Evolutionary conservation across 2,329 filamentous ascomycete genomes (phyloP), one percentile per base, ranked within the genome.

Genomic region (Elsinoe perseae): DNA sequence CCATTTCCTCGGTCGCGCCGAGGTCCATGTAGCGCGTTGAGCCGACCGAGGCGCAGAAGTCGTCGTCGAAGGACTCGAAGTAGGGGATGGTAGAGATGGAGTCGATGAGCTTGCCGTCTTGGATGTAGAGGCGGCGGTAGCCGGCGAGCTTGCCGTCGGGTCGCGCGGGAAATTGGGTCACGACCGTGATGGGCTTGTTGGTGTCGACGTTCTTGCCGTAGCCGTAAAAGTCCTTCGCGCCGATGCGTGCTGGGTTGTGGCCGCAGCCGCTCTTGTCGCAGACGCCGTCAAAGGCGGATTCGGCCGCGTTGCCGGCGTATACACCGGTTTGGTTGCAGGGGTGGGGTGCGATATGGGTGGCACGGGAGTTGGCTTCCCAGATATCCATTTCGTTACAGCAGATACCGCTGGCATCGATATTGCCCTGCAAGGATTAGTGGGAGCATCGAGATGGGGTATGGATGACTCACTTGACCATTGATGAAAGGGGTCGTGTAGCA

Each of bases 301-400:
- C 76, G 25, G 79, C 77, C 16, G 54, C 58, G 57, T 80, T 80
- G 62, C 80, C 83, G 4, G 57, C 58, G 60, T 78, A 70, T n/a
- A 74, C 73, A 50, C 74, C 76, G 44, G 73, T 68, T 57, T 67
- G 71, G 56, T 70, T 72, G 75, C 84, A 87, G 40, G 81, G 77
- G 68, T 87, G 84, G 16, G 84, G 82, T 3, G 84, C 87, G 65
- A 77, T 77, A 53, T 83, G 84, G 14, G 77, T 79, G n/a, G 82
- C 78, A 64, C 83, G 78, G 61, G 73, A 77, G 76, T 87, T 86
- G 63, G 83, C 83, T 72, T 87, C 83, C 82, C 83, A 86, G 69
- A 84, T 76, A 63, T 86, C 83, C 78, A 87, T 83, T 69, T 86
- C 84, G 40, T 78, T 71, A 69, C 83, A 86, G 77, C 83, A 86